Evolutionary conservation across 768 basidiomycete species (phyloP).

Genomic region (Imleria badia): DNA sequence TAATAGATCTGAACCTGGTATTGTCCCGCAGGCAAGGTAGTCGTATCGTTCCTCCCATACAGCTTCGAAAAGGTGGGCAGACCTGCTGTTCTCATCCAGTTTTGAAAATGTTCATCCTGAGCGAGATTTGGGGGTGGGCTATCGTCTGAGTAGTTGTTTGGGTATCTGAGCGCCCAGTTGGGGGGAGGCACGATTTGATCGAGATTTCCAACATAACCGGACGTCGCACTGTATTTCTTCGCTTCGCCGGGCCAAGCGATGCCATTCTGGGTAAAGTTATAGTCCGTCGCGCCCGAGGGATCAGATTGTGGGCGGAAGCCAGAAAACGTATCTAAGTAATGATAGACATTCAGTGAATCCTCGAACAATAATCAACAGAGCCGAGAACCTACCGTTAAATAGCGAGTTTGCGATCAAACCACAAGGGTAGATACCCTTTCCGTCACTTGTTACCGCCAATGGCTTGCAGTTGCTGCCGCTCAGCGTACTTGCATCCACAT

Average conservation of each 20-base stretch:
- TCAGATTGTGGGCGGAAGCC: conserved; percentile 50
- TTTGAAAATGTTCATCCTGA: conserved; percentile 91
- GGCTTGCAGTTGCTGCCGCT: conserved; percentile 86
- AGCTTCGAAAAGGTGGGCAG: conserved; percentile 96
- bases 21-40: conserved; percentile 64
- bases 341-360: background rate
- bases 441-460: conserved; percentile 50
- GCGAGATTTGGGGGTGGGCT: conserved; percentile 73
- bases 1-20: conserved; percentile 77
- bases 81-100: conserved; percentile 99
- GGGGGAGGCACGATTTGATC: conserved; percentile 85
- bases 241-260: conserved; percentile 97
- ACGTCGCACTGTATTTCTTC: conserved; percentile 76
- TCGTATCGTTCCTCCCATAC: conserved; percentile 85
- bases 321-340: conserved; percentile 72
- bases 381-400: conserved; percentile 74
- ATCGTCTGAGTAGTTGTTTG: conserved; percentile 64
- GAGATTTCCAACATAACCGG: conserved; percentile 53
- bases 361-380: background rate
- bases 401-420: conserved; percentile 96
- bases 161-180: conserved; percentile 80
- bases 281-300: conserved; percentile 46
- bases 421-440: conserved; percentile 83
- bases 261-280: conserved; percentile 70
- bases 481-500: conserved; percentile 48